Evolutionary conservation across 176 grass and related monocot species (phyloP), one percentile per base, ranked within the genome.

Genomic region (Oropetium thomaeum): DNA sequence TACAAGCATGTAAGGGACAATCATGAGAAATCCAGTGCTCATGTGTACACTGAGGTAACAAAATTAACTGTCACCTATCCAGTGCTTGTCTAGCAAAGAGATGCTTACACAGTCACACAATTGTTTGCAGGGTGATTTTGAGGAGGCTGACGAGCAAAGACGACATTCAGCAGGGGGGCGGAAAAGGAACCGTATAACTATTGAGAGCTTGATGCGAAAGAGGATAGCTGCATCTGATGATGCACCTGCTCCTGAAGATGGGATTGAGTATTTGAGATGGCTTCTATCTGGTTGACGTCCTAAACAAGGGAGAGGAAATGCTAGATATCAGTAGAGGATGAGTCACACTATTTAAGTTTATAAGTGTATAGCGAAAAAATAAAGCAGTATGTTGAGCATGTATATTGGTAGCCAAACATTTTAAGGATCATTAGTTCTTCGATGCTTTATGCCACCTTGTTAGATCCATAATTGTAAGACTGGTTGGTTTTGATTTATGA

Each of bases 1-100:
- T 96, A 96, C 69, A 88, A 84, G 71, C 89, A 96, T 87, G 92
- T 89, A 55, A 89, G 89, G 77, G 92, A 96, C 68, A 96, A 89
- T 20, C 92, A 96, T 79, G 89, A 96, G 81, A 92, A 79, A 65
- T 82, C 81, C 64, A 71, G 76, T 55, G 62, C 58, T 41, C 89
- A 89, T 76, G 63, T 74, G 9, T 65, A 43, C 23, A 62, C 73
- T 47, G 79, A 89, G 75, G 89, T 96, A 89, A 62, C 40, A 62
- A 5, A 58, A 15, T 7, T 27, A 55, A 17, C 2, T 11, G 74
- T 41, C 28, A 1, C 38, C 7, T 13, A 39, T 12, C 10, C 2
- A 22, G 13, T 34, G 34, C 26, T 19, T 22, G 22, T 37, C 15
- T 39, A 12, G 61, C 16, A 33, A 0, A 11, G 15, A 15, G 40